Conservation (phyloP, 345 rosid genomes). For the Gossypium turneri region DNA sequence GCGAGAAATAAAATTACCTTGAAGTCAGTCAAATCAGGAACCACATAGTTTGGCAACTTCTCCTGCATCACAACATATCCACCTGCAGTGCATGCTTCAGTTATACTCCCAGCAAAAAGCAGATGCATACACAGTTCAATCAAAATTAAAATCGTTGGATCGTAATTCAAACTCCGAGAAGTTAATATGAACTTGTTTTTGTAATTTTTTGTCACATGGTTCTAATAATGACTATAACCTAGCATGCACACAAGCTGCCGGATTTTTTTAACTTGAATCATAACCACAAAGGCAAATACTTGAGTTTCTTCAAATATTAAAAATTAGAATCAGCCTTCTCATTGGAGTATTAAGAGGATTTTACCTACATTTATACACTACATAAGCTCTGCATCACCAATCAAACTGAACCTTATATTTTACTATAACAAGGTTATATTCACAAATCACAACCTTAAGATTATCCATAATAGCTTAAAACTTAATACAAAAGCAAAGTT, state of each 20-base stretch:
- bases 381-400: no score
- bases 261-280: neutral
- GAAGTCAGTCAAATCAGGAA: conserved; percentile 79
- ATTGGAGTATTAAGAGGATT: neutral
- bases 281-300: neutral
- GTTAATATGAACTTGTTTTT: neutral
- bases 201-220: neutral
- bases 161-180: conserved; percentile 9
- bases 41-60: conserved; percentile 75
- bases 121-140: neutral
- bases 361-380: neutral
- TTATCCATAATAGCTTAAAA: no score
- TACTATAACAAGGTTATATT: no score
- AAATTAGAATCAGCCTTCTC: neutral
- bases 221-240: neutral
- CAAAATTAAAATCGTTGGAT: neutral
- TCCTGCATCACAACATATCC: conserved; percentile 73
- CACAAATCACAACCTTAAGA: no score
- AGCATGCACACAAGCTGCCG: neutral
- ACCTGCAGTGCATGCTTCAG: conserved; percentile 40
- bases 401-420: no score
- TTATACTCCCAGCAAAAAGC: conserved; percentile 1
- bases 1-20: conserved; percentile 39
- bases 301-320: no score
- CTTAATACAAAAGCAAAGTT: no score